These are phyloP conservation scores for Lactifluus pinguis DNA, from an alignment of 768 basidiomycete genomes.

Conservation along the genomic window DNA sequence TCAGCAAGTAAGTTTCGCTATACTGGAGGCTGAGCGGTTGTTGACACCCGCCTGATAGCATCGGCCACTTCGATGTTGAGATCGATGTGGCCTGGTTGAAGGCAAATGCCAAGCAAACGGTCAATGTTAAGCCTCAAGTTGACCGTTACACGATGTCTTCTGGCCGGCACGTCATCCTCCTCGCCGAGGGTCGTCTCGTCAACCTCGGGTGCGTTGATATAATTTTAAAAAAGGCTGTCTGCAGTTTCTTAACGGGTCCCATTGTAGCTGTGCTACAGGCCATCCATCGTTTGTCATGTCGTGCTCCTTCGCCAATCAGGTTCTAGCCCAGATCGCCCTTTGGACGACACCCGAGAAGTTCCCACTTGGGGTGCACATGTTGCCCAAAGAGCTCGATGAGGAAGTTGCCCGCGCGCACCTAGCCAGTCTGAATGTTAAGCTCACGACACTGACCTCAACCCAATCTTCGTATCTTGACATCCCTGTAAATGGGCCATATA, in stretches of 20 bases:
- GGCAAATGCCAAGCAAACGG: conserved; percentile 69
- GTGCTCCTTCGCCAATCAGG: conserved; percentile 98
- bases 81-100: conserved; percentile 99
- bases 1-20: conserved; percentile 69
- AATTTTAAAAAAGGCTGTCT: too few species aligned
- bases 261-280: conserved; percentile 82
- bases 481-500: conserved; percentile 73
- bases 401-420: conserved; percentile 98
- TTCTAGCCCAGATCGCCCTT: conserved; percentile 94
- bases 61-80: conserved; percentile 81
- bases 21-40: not conserved
- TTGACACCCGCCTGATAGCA: conserved; percentile 35
- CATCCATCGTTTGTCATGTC: conserved; percentile 99
- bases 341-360: conserved; percentile 91
- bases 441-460: conserved; percentile 60
- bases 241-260: not conserved
- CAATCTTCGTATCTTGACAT: conserved; percentile 93
- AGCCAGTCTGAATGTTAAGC: conserved; percentile 84
- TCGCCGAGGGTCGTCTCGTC: conserved; percentile 97
- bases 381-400: conserved; percentile 98
- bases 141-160: conserved; percentile 91
- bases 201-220: conserved; percentile 81
- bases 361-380: conserved; percentile 95
- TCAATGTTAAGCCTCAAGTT: conserved; percentile 98
- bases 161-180: conserved; percentile 93